These are phyloP conservation scores for Clitopilus hobsonii DNA, from an alignment of 768 basidiomycete species.

Conservation along the genomic window DNA sequence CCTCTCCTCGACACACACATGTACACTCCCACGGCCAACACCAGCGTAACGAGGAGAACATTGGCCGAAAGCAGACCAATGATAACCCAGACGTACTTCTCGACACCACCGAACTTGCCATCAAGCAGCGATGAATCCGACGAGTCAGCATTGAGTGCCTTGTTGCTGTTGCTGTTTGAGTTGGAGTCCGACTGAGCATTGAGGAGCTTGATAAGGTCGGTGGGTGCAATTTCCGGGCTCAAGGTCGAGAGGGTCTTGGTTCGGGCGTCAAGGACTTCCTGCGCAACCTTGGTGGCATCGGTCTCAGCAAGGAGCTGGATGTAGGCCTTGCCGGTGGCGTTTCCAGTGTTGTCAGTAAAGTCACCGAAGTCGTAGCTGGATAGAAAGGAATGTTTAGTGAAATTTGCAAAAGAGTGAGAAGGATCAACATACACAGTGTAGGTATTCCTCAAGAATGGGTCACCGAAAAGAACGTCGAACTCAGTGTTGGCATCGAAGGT, in stretches of 20 bases:
- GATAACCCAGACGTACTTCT: slow-evolving; percentile 20
- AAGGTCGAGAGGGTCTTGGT: slow-evolving; percentile 17
- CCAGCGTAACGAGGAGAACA: slow-evolving; percentile 17
- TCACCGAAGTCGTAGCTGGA: slow-evolving; percentile 40
- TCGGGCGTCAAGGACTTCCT: slow-evolving; percentile 23
- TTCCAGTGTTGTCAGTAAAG: slow-evolving; percentile 6
- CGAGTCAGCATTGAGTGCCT: slow-evolving; percentile 3
- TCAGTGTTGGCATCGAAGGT: slow-evolving; percentile 21
- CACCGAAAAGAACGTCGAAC: slow-evolving; percentile 37
- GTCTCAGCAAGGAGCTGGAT: slow-evolving; percentile 36
- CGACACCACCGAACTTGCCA: slow-evolving; percentile 4
- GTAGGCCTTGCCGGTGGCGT: slow-evolving; percentile 22
- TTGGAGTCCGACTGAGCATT: slow-evolving; percentile 1
- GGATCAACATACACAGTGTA: slow-evolving; percentile 32
- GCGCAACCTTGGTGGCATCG: slow-evolving; percentile 26
- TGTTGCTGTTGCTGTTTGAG: slow-evolving; percentile 5
- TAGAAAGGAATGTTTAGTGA: background rate
- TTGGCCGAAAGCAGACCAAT: slow-evolving; percentile 23
- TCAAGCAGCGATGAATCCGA: background rate
- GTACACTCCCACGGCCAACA: slow-evolving; percentile 19
- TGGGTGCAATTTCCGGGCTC: slow-evolving; percentile 22
- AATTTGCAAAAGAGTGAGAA: background rate
- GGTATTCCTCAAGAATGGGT: slow-evolving; percentile 41
- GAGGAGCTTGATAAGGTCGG: slow-evolving; percentile 14
- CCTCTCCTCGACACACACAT: slow-evolving; percentile 19